Percentiles rank a stretch among this genome's conserved stretches.
These are phyloP conservation scores for Ceratobasidium sp. DNA, from an alignment of 1,284 basidiomycete species.

Conservation along the genomic window DNA sequence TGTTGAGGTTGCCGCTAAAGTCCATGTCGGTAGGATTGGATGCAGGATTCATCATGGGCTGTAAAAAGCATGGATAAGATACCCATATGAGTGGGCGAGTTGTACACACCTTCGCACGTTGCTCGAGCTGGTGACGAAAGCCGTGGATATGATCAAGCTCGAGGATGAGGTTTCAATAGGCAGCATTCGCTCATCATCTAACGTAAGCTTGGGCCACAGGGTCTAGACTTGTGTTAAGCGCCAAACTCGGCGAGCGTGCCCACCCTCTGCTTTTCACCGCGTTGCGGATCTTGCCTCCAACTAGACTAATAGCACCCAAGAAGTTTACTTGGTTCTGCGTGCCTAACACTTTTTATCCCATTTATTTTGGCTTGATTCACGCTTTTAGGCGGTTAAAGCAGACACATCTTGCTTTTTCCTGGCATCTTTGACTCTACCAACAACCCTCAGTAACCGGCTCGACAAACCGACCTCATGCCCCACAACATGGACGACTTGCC, in stretches of 20 bases:
- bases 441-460: background rate
- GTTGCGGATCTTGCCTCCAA: background rate
- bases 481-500: constrained; percentile 44
- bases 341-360: background rate
- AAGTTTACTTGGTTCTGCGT: background rate
- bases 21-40: constrained; percentile 44
- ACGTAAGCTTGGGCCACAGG: constrained; percentile 17
- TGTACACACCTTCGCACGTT: no score
- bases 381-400: background rate
- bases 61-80: no score
- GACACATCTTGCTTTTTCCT: constrained; percentile 5
- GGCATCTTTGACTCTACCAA: background rate
- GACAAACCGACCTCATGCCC: background rate
- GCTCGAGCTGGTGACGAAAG: constrained; percentile 42
- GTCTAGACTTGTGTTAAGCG: background rate
- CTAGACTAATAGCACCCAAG: constrained; percentile 16
- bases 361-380: background rate
- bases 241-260: background rate
- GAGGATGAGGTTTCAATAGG: background rate
- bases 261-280: constrained; percentile 9
- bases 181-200: constrained; percentile 14
- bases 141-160: background rate
- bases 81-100: no score
- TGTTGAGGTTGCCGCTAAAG: background rate
- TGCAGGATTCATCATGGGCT: constrained; percentile 38